phyloP scores from a whole-genome alignment of 805 yeast genomes.

The Debaryomyces maramus region DNA sequence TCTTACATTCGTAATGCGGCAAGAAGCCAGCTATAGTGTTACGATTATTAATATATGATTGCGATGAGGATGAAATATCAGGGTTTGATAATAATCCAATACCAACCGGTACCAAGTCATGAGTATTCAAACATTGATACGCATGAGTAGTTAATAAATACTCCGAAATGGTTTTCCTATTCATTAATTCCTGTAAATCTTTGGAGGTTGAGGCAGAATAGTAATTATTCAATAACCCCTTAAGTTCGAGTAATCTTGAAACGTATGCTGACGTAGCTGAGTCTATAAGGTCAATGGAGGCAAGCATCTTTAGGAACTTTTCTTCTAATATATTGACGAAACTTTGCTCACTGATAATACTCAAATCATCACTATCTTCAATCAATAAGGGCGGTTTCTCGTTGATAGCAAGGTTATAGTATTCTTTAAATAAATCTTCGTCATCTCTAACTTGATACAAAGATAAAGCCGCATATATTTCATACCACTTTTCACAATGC shows the following conservation, averaged over 20 bases:
- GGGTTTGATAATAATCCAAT: conserved; percentile 55
- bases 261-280: conserved; percentile 63
- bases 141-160: conserved; percentile 57
- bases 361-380: conserved; percentile 37
- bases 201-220: conserved; percentile 18
- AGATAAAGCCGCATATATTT: conserved; percentile 55
- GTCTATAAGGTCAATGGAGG: conserved; percentile 59
- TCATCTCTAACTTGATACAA: conserved; percentile 59
- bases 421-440: conserved; percentile 30
- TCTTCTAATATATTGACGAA: conserved; percentile 58
- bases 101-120: conserved; percentile 62
- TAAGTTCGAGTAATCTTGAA: conserved; percentile 62
- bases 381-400: conserved; percentile 32
- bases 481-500: conserved; percentile 66
- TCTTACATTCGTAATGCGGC: conserved; percentile 59
- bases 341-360: conserved; percentile 36
- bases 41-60: conserved; percentile 31
- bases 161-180: conserved; percentile 48
- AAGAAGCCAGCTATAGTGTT: conserved; percentile 54
- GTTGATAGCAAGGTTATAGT: conserved; percentile 30
- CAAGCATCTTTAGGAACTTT: conserved; percentile 56
- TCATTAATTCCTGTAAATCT: conserved; percentile 11
- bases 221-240: conserved; percentile 51
- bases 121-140: conserved; percentile 51
- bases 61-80: conserved; percentile 44